Conservation (phyloP, 2,329 filamentous ascomycete genomes). For the Parascedosporium putredinis region DNA sequence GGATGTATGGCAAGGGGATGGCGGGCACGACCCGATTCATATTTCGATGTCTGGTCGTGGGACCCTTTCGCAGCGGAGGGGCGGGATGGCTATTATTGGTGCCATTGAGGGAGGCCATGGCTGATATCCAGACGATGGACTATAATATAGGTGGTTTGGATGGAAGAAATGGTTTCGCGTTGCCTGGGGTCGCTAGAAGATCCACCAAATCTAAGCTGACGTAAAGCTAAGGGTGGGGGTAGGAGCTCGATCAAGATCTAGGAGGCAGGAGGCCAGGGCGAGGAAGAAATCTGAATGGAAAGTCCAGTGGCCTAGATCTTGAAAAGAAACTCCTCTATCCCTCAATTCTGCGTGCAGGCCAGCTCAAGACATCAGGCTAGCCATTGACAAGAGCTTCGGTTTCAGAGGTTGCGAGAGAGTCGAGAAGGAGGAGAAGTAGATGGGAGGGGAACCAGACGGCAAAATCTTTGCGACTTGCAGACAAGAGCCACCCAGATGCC, state of each 20-base stretch:
- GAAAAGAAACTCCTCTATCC: conserved; percentile 4
- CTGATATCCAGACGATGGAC: background rate
- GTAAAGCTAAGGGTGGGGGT: background rate
- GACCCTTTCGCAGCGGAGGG: conserved; percentile 1
- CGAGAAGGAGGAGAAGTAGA: background rate
- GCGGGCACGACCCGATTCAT: conserved; percentile 6
- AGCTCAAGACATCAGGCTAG: conserved; percentile 6
- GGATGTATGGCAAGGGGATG: conserved; percentile 7
- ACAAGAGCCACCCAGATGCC: no score
- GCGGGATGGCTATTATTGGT: background rate
- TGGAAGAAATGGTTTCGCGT: background rate
- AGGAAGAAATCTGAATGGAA: background rate
- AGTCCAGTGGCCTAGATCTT: conserved; percentile 4
- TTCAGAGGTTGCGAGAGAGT: background rate
- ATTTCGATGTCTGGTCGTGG: background rate
- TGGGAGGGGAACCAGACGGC: background rate
- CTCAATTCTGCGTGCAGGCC: background rate
- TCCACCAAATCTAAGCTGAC: no score
- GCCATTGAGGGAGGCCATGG: conserved; percentile 6
- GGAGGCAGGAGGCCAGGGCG: background rate
- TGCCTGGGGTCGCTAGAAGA: no score
- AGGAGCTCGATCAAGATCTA: conserved; percentile 6
- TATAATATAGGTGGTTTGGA: background rate
- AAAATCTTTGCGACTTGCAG: no score
- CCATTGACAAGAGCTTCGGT: conserved; percentile 1